Evolutionary conservation across 2,329 filamentous ascomycete species (phyloP).

Genomic region (Colletotrichum cuscutae): DNA sequence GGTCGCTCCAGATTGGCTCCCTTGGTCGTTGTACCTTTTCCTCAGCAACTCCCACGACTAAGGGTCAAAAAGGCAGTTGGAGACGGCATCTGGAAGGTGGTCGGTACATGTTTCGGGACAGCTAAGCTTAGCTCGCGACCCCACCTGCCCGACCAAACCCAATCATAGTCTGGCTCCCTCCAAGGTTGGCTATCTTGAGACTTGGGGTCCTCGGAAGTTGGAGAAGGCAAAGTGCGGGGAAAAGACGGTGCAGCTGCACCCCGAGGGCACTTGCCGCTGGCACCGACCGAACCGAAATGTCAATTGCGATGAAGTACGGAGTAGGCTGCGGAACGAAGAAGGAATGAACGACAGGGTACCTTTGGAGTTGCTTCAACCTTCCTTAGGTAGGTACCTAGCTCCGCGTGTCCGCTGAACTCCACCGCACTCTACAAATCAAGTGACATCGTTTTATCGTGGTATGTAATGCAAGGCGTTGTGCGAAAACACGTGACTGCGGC

Average conservation of each 20-base stretch:
- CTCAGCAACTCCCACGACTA: not conserved
- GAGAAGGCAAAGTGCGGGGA: constrained; percentile 32
- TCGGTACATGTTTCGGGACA: not conserved
- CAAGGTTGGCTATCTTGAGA: not conserved
- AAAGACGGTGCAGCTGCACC: constrained; percentile 24
- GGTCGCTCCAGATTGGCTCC: not conserved
- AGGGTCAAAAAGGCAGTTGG: constrained; percentile 3
- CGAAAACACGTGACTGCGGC: not conserved
- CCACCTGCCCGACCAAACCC: not conserved
- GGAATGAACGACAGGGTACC: too few species aligned
- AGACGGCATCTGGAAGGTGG: not conserved
- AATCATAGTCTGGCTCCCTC: not conserved
- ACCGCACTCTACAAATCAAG: not conserved
- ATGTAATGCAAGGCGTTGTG: not conserved
- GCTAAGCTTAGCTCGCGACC: not conserved
- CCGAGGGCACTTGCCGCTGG: not conserved
- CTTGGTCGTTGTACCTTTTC: constrained; percentile 6
- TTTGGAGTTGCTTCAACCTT: too few species aligned
- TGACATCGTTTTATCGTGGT: not conserved
- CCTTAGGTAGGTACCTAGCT: too few species aligned
- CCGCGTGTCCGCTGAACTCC: too few species aligned
- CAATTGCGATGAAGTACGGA: not conserved
- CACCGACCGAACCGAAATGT: not conserved
- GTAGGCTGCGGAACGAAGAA: not conserved
- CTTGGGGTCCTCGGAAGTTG: constrained; percentile 24